phyloP scores from a whole-genome alignment of 2,329 filamentous ascomycete species.

The Ophiocordyceps camponoti-rufipedis region DNA sequence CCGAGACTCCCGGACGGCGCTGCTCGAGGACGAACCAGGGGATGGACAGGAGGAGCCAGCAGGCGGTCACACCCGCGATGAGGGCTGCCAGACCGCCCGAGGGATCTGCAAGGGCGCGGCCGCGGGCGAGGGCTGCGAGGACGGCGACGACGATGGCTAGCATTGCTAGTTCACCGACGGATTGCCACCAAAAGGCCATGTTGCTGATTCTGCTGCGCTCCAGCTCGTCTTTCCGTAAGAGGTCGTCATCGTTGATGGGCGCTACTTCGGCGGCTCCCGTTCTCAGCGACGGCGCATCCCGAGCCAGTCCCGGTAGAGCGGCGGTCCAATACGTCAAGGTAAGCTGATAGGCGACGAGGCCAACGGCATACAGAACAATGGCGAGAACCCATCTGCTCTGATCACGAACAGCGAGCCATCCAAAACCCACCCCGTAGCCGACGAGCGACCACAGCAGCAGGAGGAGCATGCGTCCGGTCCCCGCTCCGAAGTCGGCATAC shows the following conservation, averaged over 20 bases:
- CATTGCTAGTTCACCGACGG: constrained; percentile 41
- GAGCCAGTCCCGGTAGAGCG: constrained; percentile 24
- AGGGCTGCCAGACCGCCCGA: constrained; percentile 32
- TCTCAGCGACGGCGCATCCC: constrained; percentile 15
- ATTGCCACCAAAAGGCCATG: constrained; percentile 45
- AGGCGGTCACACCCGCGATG: constrained; percentile 44
- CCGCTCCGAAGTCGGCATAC: constrained; percentile 46
- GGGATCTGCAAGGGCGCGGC: constrained; percentile 24
- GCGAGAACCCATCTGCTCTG: constrained; percentile 39
- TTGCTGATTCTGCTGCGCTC: constrained; percentile 47
- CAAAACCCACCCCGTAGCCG: constrained; percentile 46
- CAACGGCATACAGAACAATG: constrained; percentile 46
- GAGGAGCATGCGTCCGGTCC: constrained; percentile 35
- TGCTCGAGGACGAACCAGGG: constrained; percentile 53
- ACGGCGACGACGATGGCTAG: constrained; percentile 47
- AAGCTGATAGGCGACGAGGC: constrained; percentile 47
- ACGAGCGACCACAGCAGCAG: constrained; percentile 40
- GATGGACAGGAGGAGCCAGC: constrained; percentile 44
- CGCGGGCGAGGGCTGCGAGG: constrained; percentile 35
- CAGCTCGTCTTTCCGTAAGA: constrained; percentile 41
- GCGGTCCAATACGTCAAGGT: constrained; percentile 53
- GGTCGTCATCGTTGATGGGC: constrained; percentile 27
- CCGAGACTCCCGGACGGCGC: constrained; percentile 34
- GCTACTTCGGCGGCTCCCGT: no score
- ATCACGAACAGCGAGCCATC: constrained; percentile 46